Evolutionary conservation across 345 rosid genomes (phyloP).

Genomic region (Melaleuca quinquenervia): DNA sequence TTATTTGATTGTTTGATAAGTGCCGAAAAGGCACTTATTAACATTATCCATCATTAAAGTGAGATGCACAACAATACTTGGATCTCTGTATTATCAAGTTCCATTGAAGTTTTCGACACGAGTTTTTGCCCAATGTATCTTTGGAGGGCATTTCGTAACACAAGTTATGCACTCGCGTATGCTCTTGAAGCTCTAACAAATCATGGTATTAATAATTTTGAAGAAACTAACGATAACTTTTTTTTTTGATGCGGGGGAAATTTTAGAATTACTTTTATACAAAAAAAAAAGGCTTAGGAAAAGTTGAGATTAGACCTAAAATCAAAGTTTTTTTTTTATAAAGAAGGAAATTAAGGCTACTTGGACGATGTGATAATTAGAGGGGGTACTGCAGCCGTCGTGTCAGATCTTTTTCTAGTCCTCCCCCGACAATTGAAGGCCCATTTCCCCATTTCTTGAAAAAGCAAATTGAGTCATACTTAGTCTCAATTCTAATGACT

Average conservation of each 20-base stretch:
- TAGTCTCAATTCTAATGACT: background rate
- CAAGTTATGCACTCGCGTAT: background rate
- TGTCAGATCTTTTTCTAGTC: background rate
- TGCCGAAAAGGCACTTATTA: background rate
- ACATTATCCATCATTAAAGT: background rate
- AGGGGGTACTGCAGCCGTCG: background rate
- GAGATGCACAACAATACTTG: background rate
- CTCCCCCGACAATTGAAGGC: background rate
- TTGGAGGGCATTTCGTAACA: background rate
- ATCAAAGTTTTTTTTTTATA: background rate
- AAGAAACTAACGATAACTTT: background rate
- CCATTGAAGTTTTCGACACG: background rate
- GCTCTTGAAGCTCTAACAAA: fast-evolving
- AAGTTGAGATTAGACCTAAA: background rate
- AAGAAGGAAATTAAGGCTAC: background rate
- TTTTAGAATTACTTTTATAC: background rate
- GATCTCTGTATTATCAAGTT: background rate
- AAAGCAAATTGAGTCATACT: background rate
- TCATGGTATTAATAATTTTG: fast-evolving
- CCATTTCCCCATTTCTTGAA: background rate
- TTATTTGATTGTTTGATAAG: background rate
- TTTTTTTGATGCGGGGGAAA: fast-evolving
- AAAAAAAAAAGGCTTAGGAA: background rate
- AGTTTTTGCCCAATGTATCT: background rate
- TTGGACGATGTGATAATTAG: background rate